These are phyloP conservation scores for Yamadazyma phyllophila DNA, from an alignment of 805 yeast genomes.

Conservation along the genomic window DNA sequence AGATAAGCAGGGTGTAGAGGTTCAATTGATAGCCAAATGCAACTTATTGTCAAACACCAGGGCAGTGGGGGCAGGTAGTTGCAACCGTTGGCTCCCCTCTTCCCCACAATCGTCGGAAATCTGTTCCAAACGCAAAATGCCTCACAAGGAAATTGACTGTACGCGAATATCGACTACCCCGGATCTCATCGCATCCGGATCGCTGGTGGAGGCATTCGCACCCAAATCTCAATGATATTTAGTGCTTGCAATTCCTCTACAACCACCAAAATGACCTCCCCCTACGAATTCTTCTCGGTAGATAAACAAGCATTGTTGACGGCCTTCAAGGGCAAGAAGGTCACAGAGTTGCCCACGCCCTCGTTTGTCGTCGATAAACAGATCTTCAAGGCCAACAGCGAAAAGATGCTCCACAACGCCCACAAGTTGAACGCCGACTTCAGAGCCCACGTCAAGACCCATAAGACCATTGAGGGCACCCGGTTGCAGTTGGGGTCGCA, in stretches of 20 bases:
- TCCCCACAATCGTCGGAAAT: not conserved
- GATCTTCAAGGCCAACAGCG: slow-evolving; percentile 44
- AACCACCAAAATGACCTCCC: slow-evolving; percentile 2
- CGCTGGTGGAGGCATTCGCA: not conserved
- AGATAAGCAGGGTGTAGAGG: no score
- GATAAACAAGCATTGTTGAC: slow-evolving; percentile 19
- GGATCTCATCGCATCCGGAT: not conserved
- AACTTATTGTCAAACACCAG: no score
- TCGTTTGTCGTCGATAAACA: slow-evolving; percentile 48
- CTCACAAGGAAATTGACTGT: no score
- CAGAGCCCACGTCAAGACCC: slow-evolving; percentile 76
- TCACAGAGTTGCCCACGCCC: slow-evolving; percentile 58
- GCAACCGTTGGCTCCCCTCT: not conserved
- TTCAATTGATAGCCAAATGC: no score
- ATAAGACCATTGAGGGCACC: slow-evolving; percentile 63
- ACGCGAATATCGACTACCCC: no score
- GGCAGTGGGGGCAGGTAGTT: not conserved
- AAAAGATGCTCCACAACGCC: slow-evolving; percentile 49
- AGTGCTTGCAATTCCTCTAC: not conserved
- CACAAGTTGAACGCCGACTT: slow-evolving; percentile 41
- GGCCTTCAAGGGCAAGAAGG: slow-evolving; percentile 38
- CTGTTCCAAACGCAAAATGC: not conserved
- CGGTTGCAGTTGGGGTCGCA: slow-evolving; percentile 45
- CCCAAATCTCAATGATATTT: not conserved
- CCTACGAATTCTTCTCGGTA: slow-evolving; percentile 4